These are phyloP conservation scores for Gloeopeniophorella convolvens DNA, from an alignment of 768 basidiomycete genomes.

Conservation along the genomic window DNA sequence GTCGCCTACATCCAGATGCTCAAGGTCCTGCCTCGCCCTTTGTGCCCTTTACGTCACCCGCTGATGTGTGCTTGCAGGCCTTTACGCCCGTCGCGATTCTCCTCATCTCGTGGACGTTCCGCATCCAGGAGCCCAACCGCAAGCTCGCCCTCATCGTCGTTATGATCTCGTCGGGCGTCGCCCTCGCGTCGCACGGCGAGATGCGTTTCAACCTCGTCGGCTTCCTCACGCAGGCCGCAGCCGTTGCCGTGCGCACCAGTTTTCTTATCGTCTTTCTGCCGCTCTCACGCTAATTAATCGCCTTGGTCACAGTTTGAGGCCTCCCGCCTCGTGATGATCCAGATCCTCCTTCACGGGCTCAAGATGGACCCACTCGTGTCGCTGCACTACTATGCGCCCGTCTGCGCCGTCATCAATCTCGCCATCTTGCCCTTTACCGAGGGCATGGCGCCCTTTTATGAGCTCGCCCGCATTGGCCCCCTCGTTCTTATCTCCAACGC, in stretches of 20 bases:
- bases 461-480: constrained; percentile 45
- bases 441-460: constrained; percentile 80
- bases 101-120: constrained; percentile 87
- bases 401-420: constrained; percentile 88
- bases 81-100: constrained; percentile 88
- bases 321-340: constrained; percentile 92
- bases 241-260: constrained; percentile 61
- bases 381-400: constrained; percentile 93
- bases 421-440: constrained; percentile 87
- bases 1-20: constrained; percentile 98
- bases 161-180: constrained; percentile 89
- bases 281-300: background rate
- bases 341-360: constrained; percentile 87
- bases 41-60: background rate
- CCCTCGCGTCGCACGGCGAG: constrained; percentile 86
- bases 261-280: background rate
- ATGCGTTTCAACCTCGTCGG: constrained; percentile 78
- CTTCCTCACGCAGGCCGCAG: constrained; percentile 82
- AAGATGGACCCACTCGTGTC: constrained; percentile 98
- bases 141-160: constrained; percentile 76
- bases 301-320: constrained; percentile 69
- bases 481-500: constrained; percentile 79
- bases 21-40: constrained; percentile 44
- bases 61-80: constrained; percentile 44
- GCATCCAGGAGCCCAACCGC: constrained; percentile 80